Conservation (phyloP, 1,284 basidiomycete species). For the Malassezia caprae region DNA sequence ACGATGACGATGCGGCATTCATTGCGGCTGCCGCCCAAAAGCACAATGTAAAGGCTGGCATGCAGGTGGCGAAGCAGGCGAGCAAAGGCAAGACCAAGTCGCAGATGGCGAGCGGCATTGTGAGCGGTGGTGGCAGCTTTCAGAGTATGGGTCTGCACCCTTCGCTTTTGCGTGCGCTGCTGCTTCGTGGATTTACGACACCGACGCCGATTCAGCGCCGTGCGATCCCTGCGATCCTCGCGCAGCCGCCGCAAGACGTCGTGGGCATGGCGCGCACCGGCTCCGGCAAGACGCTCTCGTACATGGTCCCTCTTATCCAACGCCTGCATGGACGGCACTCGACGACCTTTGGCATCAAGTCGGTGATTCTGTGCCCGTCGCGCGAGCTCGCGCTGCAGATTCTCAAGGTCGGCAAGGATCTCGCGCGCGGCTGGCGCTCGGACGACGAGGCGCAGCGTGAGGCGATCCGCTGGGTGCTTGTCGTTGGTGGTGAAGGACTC, state of each 20-base stretch:
- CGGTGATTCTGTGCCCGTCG: slow-evolving; percentile 79
- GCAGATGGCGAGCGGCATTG: slow-evolving; percentile 29
- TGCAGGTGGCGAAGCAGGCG: slow-evolving; percentile 35
- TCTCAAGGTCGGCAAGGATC: slow-evolving; percentile 84
- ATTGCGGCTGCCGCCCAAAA: slow-evolving; percentile 41
- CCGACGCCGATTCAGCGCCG: slow-evolving; percentile 94
- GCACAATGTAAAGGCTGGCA: slow-evolving; percentile 42
- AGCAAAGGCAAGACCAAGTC: slow-evolving; percentile 31
- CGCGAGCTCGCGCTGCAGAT: slow-evolving; percentile 91
- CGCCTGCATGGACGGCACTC: slow-evolving; percentile 72
- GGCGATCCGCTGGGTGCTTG: slow-evolving; percentile 75
- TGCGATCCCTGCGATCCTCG: slow-evolving; percentile 73
- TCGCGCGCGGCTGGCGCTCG: slow-evolving; percentile 59
- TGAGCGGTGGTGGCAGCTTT: slow-evolving; percentile 43
- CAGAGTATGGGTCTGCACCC: slow-evolving; percentile 58
- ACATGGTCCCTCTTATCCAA: slow-evolving; percentile 83
- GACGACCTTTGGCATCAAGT: slow-evolving; percentile 70
- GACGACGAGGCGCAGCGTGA: slow-evolving; percentile 56
- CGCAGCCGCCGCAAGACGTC: slow-evolving; percentile 78
- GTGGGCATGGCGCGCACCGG: slow-evolving; percentile 98
- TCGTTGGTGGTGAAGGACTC: slow-evolving; percentile 89
- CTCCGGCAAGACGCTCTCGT: slow-evolving; percentile 94
- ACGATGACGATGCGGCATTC: slow-evolving; percentile 37
- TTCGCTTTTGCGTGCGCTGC: slow-evolving; percentile 69
- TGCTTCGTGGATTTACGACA: slow-evolving; percentile 82